Percentiles rank a stretch among this genome's conserved stretches.
Conservation (phyloP, 208 protist genomes). For the Naegleria fowleri region DNA sequence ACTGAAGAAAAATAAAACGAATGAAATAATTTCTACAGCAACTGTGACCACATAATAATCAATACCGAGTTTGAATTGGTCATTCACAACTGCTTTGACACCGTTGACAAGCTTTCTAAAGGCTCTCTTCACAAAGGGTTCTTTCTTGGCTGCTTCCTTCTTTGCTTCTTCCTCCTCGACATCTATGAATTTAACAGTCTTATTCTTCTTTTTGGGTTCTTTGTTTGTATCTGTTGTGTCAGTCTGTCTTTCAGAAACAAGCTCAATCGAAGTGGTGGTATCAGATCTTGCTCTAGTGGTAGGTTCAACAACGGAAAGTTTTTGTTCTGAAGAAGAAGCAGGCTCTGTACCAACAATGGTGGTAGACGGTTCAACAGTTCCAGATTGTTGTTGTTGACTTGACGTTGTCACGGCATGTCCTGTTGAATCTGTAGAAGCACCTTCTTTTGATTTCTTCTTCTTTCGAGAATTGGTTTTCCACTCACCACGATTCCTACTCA, state of each 20-base stretch:
- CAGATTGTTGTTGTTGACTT: background rate
- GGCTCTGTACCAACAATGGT: background rate
- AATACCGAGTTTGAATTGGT: background rate
- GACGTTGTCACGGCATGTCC: too few species aligned
- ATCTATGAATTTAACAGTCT: background rate
- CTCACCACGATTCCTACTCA: background rate
- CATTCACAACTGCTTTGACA: background rate
- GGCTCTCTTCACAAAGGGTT: background rate
- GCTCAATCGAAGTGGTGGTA: background rate
- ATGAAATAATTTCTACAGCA: background rate
- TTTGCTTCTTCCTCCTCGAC: background rate
- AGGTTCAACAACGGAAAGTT: background rate
- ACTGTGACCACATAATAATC: slow-evolving; percentile 6
- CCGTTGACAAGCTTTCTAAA: background rate
- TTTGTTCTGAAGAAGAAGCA: background rate
- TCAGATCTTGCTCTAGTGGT: background rate
- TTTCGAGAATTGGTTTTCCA: background rate
- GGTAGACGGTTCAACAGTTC: too few species aligned
- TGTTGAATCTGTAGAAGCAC: too few species aligned
- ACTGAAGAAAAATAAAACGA: slow-evolving; percentile 6
- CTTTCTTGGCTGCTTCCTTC: background rate
- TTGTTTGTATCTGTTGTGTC: background rate
- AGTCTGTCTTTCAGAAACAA: background rate
- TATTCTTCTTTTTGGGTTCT: background rate
- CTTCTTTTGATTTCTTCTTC: background rate